phyloP scores from a whole-genome alignment of 257 asterid species.

The Nicotiana paniculata region DNA sequence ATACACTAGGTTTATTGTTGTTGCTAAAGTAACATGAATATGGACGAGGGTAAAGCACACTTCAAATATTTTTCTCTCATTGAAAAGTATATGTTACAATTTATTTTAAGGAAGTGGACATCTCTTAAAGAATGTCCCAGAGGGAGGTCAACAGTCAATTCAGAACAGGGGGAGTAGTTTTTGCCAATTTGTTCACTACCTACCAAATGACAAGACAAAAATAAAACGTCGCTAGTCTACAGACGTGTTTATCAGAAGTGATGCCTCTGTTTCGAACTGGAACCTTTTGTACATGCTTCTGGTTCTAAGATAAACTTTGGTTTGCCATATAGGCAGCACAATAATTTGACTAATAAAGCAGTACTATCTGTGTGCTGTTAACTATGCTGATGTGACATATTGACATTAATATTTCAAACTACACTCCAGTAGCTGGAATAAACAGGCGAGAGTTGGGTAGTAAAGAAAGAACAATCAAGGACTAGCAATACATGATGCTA shows the following conservation, averaged over 20 bases:
- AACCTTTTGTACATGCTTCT: too few relatives aligned
- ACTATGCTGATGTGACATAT: background rate
- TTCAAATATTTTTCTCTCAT: background rate
- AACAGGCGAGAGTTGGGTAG: background rate
- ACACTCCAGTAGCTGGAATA: background rate
- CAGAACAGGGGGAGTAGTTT: background rate
- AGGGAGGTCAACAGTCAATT: background rate
- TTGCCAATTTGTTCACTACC: conserved; percentile 5
- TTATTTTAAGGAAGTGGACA: background rate
- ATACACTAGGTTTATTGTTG: too few relatives aligned
- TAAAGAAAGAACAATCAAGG: background rate
- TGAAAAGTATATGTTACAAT: background rate
- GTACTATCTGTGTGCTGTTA: background rate
- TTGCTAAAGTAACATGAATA: too few relatives aligned
- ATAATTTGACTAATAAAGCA: background rate
- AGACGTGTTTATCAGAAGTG: too few relatives aligned
- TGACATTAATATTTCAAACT: background rate
- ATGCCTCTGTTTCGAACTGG: too few relatives aligned
- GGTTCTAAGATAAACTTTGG: too few relatives aligned
- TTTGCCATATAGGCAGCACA: background rate
- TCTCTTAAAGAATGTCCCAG: background rate
- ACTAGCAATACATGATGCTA: background rate
- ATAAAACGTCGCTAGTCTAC: background rate
- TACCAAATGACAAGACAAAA: background rate
- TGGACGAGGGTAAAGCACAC: background rate